Conservation (phyloP, 352 stramenopile species). For the Phytopythium ostracodes region DNA sequence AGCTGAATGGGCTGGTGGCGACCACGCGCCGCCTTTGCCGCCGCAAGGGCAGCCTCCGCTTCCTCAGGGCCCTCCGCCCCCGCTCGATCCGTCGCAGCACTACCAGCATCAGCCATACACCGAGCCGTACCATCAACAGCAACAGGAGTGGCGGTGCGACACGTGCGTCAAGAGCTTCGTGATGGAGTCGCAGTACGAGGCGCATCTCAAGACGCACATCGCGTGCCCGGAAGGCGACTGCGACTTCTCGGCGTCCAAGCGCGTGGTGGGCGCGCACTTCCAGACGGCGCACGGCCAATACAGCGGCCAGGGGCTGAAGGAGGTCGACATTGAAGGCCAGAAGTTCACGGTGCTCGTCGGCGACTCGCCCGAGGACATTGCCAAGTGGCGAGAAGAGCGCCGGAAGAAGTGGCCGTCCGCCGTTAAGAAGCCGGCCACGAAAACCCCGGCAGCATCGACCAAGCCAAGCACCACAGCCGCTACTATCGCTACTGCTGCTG, state of each 20-base stretch:
- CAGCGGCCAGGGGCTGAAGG: slow-evolving; percentile 63
- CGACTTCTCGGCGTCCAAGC: slow-evolving; percentile 70
- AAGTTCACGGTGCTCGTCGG: slow-evolving; percentile 85
- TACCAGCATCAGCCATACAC: slow-evolving; percentile 11
- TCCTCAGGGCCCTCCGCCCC: slow-evolving; percentile 12
- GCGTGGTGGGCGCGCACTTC: slow-evolving; percentile 65
- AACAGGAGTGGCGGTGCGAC: slow-evolving; percentile 45
- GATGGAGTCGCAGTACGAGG: slow-evolving; percentile 64
- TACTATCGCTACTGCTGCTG: not conserved
- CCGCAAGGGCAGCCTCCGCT: slow-evolving; percentile 17
- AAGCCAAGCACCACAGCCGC: not conserved
- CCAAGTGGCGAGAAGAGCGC: slow-evolving; percentile 71
- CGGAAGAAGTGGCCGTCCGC: slow-evolving; percentile 58
- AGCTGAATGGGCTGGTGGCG: slow-evolving; percentile 5
- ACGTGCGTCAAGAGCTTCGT: slow-evolving; percentile 70
- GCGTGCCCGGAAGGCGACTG: slow-evolving; percentile 48
- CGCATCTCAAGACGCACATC: slow-evolving; percentile 71
- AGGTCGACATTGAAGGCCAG: slow-evolving; percentile 83
- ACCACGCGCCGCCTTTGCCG: slow-evolving; percentile 9
- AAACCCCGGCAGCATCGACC: slow-evolving; percentile 5
- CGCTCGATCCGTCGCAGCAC: slow-evolving; percentile 16
- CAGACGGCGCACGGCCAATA: slow-evolving; percentile 71
- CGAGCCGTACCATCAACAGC: slow-evolving; percentile 8
- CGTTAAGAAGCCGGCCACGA: slow-evolving; percentile 1
- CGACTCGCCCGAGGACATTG: slow-evolving; percentile 77